These are phyloP conservation scores for Fraxinus angustifolia DNA, from an alignment of 305 asterid genomes.

Conservation along the genomic window DNA sequence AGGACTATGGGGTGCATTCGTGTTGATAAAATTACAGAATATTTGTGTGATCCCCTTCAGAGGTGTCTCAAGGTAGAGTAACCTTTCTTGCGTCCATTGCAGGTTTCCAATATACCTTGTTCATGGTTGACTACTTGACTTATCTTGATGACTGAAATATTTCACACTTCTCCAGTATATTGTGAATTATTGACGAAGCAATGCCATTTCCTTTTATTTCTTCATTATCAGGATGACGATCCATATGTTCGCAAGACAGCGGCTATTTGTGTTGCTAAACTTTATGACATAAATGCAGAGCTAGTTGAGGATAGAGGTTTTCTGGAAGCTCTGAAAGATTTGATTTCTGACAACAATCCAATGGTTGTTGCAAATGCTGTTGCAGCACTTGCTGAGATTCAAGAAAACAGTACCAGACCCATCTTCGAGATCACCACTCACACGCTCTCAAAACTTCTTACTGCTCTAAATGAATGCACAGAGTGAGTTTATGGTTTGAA, in stretches of 20 bases:
- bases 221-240: constrained; percentile 74
- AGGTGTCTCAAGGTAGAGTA: constrained; percentile 82
- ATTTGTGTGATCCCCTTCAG: constrained; percentile 93
- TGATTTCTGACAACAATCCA: constrained; percentile 95
- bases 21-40: constrained; percentile 95
- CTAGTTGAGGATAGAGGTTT: constrained; percentile 97
- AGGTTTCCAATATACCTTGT: constrained; percentile 12
- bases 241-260: constrained; percentile 99
- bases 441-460: constrained; percentile 89
- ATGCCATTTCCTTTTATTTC: constrained; percentile 21
- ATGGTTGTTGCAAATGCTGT: constrained; percentile 99
- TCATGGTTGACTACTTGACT: constrained; percentile 6
- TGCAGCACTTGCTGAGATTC: constrained; percentile 97
- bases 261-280: constrained; percentile 98
- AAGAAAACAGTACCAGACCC: constrained; percentile 80
- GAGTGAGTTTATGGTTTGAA: constrained; percentile 53
- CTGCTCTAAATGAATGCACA: constrained; percentile 96
- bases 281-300: constrained; percentile 94
- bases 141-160: constrained; percentile 8
- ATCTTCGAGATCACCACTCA: constrained; percentile 88
- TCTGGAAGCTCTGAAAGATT: constrained; percentile 92
- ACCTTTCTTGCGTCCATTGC: constrained; percentile 6
- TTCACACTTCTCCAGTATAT: constrained; percentile 2
- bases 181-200: constrained; percentile 23
- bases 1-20: constrained; percentile 99